These are phyloP conservation scores for Puccinia polysora DNA, from an alignment of 1,284 basidiomycete species.

Conservation along the genomic window DNA sequence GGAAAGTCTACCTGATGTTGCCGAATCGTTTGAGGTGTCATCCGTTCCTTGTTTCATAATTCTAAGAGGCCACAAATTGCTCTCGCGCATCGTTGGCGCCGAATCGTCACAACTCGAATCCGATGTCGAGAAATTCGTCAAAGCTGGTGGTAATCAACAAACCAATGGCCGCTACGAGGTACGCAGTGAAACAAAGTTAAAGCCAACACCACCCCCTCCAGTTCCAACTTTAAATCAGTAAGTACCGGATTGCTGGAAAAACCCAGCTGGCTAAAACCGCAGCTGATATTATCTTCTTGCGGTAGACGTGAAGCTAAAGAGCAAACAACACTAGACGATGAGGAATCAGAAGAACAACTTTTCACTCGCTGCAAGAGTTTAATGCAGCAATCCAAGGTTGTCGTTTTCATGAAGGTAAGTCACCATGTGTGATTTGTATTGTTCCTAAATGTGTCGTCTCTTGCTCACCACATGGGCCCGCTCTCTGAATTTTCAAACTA, in stretches of 20 bases:
- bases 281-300: too few relatives aligned
- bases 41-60: slow-evolving; percentile 83
- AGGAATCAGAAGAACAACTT: slow-evolving; percentile 66
- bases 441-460: too few relatives aligned
- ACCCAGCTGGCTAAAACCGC: too few relatives aligned
- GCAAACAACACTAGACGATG: slow-evolving; percentile 48
- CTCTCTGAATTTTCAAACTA: too few relatives aligned
- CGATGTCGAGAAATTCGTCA: slow-evolving; percentile 35
- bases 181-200: slow-evolving; percentile 21
- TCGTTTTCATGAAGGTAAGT: slow-evolving; percentile 97
- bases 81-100: slow-evolving; percentile 74
- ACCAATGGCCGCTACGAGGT: slow-evolving; percentile 16
- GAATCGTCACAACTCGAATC: slow-evolving; percentile 66
- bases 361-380: slow-evolving; percentile 61
- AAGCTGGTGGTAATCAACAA: slow-evolving; percentile 4
- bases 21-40: slow-evolving; percentile 88
- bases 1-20: slow-evolving; percentile 77
- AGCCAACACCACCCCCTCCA: slow-evolving; percentile 13
- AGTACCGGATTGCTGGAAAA: neutral
- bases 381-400: slow-evolving; percentile 66
- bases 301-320: too few relatives aligned
- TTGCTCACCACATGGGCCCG: too few relatives aligned
- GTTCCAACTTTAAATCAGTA: slow-evolving; percentile 7
- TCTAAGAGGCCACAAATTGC: slow-evolving; percentile 80
- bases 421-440: slow-evolving; percentile 66